Percentiles rank a stretch among this genome's conserved stretches.
Conservation (phyloP, 2,329 filamentous ascomycete species). For the Sclerotinia glacialis region DNA sequence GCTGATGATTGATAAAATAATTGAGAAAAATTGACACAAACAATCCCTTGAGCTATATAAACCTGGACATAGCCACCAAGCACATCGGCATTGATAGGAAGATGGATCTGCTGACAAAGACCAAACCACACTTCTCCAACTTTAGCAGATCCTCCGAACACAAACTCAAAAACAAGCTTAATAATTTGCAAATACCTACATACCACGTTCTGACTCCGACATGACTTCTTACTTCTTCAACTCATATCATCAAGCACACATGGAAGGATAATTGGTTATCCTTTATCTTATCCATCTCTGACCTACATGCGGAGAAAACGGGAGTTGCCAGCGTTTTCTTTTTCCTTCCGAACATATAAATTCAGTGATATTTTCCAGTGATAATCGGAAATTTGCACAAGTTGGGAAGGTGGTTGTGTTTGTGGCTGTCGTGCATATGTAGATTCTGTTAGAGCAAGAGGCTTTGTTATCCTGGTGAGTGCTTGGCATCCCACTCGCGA, state of each 20-base stretch:
- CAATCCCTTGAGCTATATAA: neutral
- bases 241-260: conserved; percentile 8
- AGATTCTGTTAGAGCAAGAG: conserved; percentile 11
- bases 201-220: neutral
- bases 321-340: neutral
- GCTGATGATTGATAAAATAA: neutral
- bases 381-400: neutral
- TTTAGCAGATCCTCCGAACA: neutral
- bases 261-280: conserved; percentile 9
- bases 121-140: neutral
- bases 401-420: conserved; percentile 18
- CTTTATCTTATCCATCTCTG: conserved; percentile 9
- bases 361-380: neutral
- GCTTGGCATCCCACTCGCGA: conserved; percentile 22
- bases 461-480: conserved; percentile 11
- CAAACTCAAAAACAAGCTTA: neutral
- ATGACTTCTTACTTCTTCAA: neutral
- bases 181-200: neutral
- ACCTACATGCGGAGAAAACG: conserved; percentile 10
- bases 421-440: neutral
- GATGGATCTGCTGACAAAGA: conserved; percentile 14
- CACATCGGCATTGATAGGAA: neutral
- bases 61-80: neutral
- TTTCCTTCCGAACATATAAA: neutral
- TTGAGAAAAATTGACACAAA: neutral